Evolutionary conservation across 768 basidiomycete species (phyloP).

Genomic region (Serendipita sp.): DNA sequence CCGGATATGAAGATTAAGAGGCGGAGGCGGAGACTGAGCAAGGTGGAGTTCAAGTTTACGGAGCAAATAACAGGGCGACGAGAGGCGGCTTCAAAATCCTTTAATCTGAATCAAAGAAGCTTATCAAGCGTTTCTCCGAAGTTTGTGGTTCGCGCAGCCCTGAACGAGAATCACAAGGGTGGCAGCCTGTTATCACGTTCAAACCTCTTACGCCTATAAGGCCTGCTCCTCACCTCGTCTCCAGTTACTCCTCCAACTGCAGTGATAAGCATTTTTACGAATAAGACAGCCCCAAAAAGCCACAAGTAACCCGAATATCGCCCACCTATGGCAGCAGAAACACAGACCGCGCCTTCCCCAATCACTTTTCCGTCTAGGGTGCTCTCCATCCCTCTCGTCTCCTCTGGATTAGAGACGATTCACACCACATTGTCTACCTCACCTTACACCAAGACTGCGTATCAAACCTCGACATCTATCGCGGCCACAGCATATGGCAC

Average conservation of each 20-base stretch:
- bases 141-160: neutral
- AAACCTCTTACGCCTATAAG: neutral
- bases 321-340: constrained; percentile 24
- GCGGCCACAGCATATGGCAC: constrained; percentile 39
- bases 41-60: no score
- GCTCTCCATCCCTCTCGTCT: constrained; percentile 57
- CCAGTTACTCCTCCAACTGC: neutral
- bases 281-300: neutral
- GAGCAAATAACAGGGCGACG: no score
- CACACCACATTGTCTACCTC: constrained; percentile 44
- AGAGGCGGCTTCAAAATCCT: no score
- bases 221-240: neutral
- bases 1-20: no score
- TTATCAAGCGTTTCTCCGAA: neutral
- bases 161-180: constrained; percentile 3
- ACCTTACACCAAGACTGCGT: constrained; percentile 45
- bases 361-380: constrained; percentile 34
- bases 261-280: neutral
- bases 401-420: constrained; percentile 43
- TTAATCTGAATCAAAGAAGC: no score
- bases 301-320: neutral
- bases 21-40: no score
- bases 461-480: constrained; percentile 46
- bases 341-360: constrained; percentile 17
- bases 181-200: constrained; percentile 1